phyloP scores from a whole-genome alignment of 2,329 filamentous ascomycete species.

The Botrytis porri region DNA sequence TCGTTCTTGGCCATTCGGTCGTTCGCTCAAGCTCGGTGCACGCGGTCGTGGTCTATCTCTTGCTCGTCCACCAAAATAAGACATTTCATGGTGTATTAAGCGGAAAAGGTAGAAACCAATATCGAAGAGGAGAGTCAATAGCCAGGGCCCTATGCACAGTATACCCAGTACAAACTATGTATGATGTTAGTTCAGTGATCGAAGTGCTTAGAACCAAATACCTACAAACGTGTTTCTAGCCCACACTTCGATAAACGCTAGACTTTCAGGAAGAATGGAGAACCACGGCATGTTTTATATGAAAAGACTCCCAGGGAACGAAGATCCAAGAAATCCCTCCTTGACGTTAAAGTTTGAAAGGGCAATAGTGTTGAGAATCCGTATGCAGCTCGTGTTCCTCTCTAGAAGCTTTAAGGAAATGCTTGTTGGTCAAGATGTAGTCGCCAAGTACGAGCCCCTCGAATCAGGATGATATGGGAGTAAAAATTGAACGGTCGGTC shows the following conservation, averaged over 20 bases:
- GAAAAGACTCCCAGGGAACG: neutral
- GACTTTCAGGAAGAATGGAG: constrained; percentile 59
- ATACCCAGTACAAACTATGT: constrained; percentile 57
- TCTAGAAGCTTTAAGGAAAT: constrained; percentile 2
- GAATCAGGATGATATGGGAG: neutral
- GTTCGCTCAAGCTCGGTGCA: constrained; percentile 58
- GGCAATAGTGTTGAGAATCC: neutral
- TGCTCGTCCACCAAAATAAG: constrained; percentile 58
- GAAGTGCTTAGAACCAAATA: constrained; percentile 3
- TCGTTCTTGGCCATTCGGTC: constrained; percentile 48
- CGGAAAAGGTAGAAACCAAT: constrained; percentile 60
- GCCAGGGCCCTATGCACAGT: constrained; percentile 61
- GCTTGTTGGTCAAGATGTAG: neutral
- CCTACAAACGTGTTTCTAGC: constrained; percentile 53
- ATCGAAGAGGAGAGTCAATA: constrained; percentile 61
- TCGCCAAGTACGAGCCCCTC: constrained; percentile 4
- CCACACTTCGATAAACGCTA: constrained; percentile 60
- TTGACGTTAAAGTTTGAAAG: too few species aligned
- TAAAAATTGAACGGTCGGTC: neutral
- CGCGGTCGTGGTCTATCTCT: constrained; percentile 57
- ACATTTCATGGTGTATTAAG: constrained; percentile 55
- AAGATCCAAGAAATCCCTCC: too few species aligned
- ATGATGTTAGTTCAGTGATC: constrained; percentile 23
- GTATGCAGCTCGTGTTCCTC: neutral
- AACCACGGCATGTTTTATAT: constrained; percentile 57